Base-by-base conservation (phyloP, 148 eudicot species). In the Spergularia bocconei region DNA sequence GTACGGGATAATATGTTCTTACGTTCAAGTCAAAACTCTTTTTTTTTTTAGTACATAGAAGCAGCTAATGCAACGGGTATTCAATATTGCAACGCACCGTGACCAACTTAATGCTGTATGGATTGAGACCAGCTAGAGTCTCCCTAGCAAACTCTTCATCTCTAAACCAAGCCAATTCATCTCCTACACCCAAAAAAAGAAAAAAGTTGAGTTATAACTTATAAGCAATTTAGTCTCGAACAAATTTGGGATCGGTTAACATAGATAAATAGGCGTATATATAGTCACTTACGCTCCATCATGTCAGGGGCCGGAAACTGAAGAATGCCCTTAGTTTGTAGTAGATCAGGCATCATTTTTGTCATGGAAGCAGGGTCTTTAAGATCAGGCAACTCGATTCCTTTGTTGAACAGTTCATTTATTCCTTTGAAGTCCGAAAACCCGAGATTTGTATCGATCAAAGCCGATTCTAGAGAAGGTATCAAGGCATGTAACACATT, bases 101-200 rank as follows among this genome's bases (percentile, higher is more conserved):
- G 59, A 91, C 91, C 68, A 86, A 76, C 48, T 85, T 69, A 41
- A 91, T 84, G 81, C 78, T 50, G 55, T 60, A 84, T 10, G 92
- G 94, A 73, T 91, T 90, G 6, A 91, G 52, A 76, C 94, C 91
- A 55, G 93, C 92, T 59, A 91, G 88, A 39, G 89, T 88, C 70
- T 91, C 87, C 13, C 94, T 83, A 13, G 89, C 74, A 62, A 91
- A 91, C 78, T 90, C 97, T 51, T 82, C 92, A 61, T 91, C 92
- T 47, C 87, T 87, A 15, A 88, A 80, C 97, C 92, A 91, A 63
- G 87, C 69, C 75, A 86, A 87, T 57, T 69, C 68, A 71, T 88
- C 85, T 21, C 84, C 91, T 69, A 29, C 36, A 29, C 36, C 36
- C 36, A 29, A 29, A 29, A 29, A 29, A 29, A 2, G 2, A 29